Base-by-base conservation (phyloP, 495 filamentous ascomycete genomes). In the Neurospora sp. region DNA sequence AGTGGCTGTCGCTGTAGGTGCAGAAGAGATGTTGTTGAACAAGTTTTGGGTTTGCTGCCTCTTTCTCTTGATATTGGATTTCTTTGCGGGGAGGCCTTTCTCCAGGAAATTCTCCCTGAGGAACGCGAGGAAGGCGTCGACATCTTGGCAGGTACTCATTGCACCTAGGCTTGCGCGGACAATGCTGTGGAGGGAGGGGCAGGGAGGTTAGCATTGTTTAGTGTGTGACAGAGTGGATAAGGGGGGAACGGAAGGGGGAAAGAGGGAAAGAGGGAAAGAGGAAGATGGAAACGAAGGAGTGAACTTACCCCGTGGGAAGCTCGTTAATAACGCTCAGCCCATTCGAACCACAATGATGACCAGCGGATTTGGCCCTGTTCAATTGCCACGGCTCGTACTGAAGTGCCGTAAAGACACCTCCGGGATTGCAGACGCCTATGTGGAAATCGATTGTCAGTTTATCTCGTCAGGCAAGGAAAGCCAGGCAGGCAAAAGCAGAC, bases 161-260 rank as follows among this genome's bases (percentile, higher is more conserved):
- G 91, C 91, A 5, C 91, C 91, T 8, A 94, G 79, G 74, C 89
- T 91, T 5, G 87, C 88, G 10, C 91, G 83, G 5, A 91, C 87
- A 39, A 93, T 85, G 0, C 91, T 83, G 73, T 31, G 0, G 18
- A 68, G 18, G 35, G 4, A 37, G 5, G 6, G 1, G 6, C 0
- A 9, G 41, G 3, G 37, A 20, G 4, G 3, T 53, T 20, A 53
- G 45, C 6, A 9, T 31, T 20, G 3, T 9, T 18, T 53, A 20
- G 20, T n/a, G 35, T 37, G 0, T 7, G 35, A 1, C 35, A 22
- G 9, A n/a, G 18, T 18, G 18, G 42, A 44, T 44, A 42, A 2
- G 5, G 42, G 12, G 42, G 5, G 40, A 16, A 18, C 9, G 10
- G 10, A 40, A 18, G 18, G 18, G 42, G 4, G 5, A 4, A 22